Evolutionary conservation across 495 filamentous ascomycete genomes (phyloP), one percentile per base, ranked within the genome.

Genomic region (Clavariopsis aquatica): DNA sequence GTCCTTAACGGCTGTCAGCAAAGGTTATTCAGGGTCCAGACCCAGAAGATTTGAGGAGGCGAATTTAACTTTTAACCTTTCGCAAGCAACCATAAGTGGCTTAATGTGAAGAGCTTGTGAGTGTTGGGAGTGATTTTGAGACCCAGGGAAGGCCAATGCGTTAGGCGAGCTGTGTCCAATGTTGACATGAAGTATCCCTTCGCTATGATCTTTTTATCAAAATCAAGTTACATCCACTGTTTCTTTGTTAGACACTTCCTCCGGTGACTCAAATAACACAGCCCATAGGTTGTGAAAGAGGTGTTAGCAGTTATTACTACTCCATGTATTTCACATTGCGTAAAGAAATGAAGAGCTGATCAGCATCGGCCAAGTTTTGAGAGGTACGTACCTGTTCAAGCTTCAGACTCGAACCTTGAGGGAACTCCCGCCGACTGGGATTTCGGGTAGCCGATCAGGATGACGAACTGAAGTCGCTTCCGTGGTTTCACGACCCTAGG

Each of bases 41-140:
- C 38, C 12, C 15, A 43, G 38, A 43, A 43, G 38, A 8, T 17
- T 43, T 43, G 38, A 3, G 6, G 38, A 43, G 38, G 15, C 15
- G n/a, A 43, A 43, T 10, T 9, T 10, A 3, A 17, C 3, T 17
- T 7, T 43, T 43, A 17, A 43, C 8, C 4, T 43, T 43, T 43
- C 38, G 38, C 15, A 43, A 43, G 38, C 38, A n/a, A 43, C n/a
- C 38, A 43, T 43, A 43, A 43, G 38, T 43, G 38, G 38, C 38
- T 43, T 43, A 17, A 43, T 17, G 38, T 43, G 12, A 43, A 43
- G 38, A 43, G 15, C 31, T 34, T 12, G 12, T 34, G 31, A 34
- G 31, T 12, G 31, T 34, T 5, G 31, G 31, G 31, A 34, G 5
- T 34, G 5, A 6, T 6, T 12, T 34, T 12, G 31, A 6, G 31